These are phyloP conservation scores for Xylariales sp. DNA, from an alignment of 2,329 filamentous ascomycete species.

Conservation along the genomic window DNA sequence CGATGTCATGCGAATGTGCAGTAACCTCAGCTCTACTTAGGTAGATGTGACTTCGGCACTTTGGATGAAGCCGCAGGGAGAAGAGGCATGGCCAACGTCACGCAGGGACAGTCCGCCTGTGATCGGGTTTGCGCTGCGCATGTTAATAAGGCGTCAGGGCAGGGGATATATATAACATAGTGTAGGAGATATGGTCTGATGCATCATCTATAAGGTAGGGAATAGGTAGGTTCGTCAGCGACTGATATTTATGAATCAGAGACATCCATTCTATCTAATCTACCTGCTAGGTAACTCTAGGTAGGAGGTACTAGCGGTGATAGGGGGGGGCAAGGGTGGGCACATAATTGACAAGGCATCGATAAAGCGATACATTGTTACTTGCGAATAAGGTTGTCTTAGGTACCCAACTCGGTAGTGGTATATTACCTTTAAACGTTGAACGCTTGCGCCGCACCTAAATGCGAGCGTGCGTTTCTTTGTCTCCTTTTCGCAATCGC, in stretches of 20 bases:
- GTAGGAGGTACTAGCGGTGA: neutral
- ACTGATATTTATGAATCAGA: too few species aligned
- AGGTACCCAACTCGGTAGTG: neutral
- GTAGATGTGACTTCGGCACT: slow-evolving; percentile 37
- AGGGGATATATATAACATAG: neutral
- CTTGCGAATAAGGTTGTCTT: neutral
- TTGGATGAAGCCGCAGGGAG: slow-evolving; percentile 35
- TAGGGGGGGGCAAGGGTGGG: slow-evolving; percentile 2
- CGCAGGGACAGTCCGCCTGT: slow-evolving; percentile 19
- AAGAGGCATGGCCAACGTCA: slow-evolving; percentile 30
- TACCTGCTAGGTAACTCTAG: too few species aligned
- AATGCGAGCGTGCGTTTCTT: slow-evolving; percentile 4
- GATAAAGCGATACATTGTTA: slow-evolving; percentile 15
- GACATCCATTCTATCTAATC: too few species aligned
- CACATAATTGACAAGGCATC: slow-evolving; percentile 18
- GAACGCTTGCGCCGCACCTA: slow-evolving; percentile 15
- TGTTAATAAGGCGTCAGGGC: neutral
- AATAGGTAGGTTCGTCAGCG: too few species aligned
- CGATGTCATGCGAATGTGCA: slow-evolving; percentile 21
- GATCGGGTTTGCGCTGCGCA: slow-evolving; percentile 9
- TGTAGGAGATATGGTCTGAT: neutral
- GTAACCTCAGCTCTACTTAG: slow-evolving; percentile 21
- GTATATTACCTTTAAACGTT: neutral
- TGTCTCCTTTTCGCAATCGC: slow-evolving; percentile 15
- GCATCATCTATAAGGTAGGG: neutral